phyloP scores from a whole-genome alignment of 352 stramenopile species.

The Phytophthora hybrid region DNA sequence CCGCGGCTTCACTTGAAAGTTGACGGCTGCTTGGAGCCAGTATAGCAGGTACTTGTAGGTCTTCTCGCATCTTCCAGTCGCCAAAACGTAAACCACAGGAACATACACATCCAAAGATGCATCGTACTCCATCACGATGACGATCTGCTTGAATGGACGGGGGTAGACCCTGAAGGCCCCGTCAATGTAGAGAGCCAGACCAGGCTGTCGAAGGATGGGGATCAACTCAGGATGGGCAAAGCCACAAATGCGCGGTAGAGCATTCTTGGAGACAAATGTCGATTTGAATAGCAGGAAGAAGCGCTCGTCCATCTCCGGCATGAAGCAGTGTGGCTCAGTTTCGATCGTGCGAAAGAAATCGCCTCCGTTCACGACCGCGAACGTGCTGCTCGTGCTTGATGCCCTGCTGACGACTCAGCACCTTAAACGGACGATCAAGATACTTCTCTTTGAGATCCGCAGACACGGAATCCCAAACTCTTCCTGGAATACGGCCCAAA shows the following conservation, averaged over 20 bases:
- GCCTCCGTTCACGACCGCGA: neutral
- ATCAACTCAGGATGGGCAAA: neutral
- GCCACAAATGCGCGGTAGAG: neutral
- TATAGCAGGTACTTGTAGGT: constrained; percentile 6
- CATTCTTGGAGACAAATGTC: neutral
- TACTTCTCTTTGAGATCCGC: neutral
- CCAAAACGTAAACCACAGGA: constrained; percentile 9
- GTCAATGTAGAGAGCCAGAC: neutral
- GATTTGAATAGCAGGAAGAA: neutral
- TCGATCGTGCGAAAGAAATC: neutral
- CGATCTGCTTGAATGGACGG: constrained; percentile 1
- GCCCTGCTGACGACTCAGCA: neutral
- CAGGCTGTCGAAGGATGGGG: neutral
- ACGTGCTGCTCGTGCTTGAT: neutral
- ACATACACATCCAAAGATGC: constrained; percentile 7
- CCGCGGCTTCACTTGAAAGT: constrained; percentile 7
- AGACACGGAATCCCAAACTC: neutral
- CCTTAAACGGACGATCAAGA: neutral
- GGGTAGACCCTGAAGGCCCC: neutral
- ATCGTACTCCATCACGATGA: constrained; percentile 4
- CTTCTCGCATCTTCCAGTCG: constrained; percentile 5
- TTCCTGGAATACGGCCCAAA: neutral
- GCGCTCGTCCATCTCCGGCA: neutral
- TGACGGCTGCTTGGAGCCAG: constrained; percentile 4
- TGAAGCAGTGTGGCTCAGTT: neutral